Base-by-base conservation (phyloP, 805 yeast species). In the Wickerhamomyces rabaulensis region DNA sequence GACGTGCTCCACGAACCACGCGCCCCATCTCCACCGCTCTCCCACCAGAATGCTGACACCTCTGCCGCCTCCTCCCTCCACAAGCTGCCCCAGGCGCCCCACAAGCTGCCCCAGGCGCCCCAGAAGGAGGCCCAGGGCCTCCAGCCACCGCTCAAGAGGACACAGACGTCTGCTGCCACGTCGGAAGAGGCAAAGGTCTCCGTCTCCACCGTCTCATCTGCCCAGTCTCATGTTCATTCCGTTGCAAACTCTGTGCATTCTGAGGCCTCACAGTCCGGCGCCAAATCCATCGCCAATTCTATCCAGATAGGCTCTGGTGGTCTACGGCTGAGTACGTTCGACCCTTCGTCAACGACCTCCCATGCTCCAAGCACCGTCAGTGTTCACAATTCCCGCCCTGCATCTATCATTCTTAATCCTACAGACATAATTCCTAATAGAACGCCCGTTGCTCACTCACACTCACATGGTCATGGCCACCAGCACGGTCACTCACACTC, bases 251-350 rank as follows among this genome's bases (percentile, higher is more conserved):
- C 54, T 3, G 29, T 38, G 2, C 40, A 39, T 9, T 33, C 43
- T 13, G 40, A 38, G 3, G 19, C 40, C 6, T 23, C 39, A 10
- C 21, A 29, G 9, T 20, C 31, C 19, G 23, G 25, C 8, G 31
- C 31, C n/a, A n/a, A 20, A 19, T 9, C 2, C 7, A 15, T 35
- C 3, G 20, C 42, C 17, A 55, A 48, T 37, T 43, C 56, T 0
- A 55, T 60, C 8, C 54, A 49, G 12, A 52, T 58, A 2, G 52
- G 55, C 1, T 40, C 53, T 9, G 49, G 50, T 12, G 61, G 57
- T 1, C 52, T 60, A 9, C 43, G 57, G 2, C 43, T 60, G 12
- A 55, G 52, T 9, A 42, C 58, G 0, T 50, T 60, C 17, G 61
- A 54, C 16, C 56, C 60, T 4, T 41, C 56, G 3, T 19, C 56